Base-by-base conservation (phyloP, 768 basidiomycete species). In the Tremella fuciformis region DNA sequence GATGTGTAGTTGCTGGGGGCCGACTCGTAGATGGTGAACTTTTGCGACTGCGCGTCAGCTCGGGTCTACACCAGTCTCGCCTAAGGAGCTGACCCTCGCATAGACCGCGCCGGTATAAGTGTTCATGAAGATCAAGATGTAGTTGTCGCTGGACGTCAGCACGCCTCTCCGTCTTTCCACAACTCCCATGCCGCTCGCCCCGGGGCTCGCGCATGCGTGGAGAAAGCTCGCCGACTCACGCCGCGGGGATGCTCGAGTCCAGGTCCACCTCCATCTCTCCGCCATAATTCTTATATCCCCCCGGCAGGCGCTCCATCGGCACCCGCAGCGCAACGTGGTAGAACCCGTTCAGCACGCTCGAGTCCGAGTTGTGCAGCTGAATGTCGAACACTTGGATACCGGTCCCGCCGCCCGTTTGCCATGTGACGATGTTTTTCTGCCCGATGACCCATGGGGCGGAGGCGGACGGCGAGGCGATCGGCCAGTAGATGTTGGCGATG, bases 301-400 rank as follows among this genome's bases (percentile, higher is more conserved):
- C 65, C 4, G 64, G 46, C 34, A 71, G 55, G 26, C 66, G 58
- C 50, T 71, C 63, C 64, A 76, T 70, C 38, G 71, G 71, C 18
- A 76, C 75, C 37, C 72, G 57, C 48, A 73, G 54, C 4, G 73
- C 75, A 34, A 76, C 59, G 13, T 64, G 66, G 24, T 74, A 55
- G 57, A 72, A 75, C 3, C 75, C 75, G 19, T 58, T 62, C 71
- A 74, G 66, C 55, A 74, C 65, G 19, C 60, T 64, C 24, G 59
- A 40, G 52, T 74, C 74, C 13, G 54, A 54, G 58, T 75, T 73
- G 59, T 72, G 70, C 9, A 76, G 56, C 56, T 76, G 75, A 41
- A 76, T 71, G 58, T 76, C 75, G 51, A 76, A 76, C 15, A 65
- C 63, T 40, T 66, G 52, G 53, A 76, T 66, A 57, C 74, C 75